Conservation (phyloP, 116 monocot genomes). For the Papilionanthe hybrid region DNA sequence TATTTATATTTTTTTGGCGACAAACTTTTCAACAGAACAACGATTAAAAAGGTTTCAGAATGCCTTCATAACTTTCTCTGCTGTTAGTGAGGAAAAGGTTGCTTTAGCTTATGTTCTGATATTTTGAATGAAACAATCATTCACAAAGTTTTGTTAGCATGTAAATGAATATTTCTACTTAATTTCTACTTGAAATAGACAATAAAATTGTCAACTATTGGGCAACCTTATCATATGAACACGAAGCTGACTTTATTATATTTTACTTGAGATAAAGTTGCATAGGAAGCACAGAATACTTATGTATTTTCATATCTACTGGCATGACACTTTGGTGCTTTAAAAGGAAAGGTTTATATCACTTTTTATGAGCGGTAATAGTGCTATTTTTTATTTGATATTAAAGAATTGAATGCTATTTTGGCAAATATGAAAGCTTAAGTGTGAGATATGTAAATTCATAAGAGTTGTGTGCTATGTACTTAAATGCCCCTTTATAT, state of each 20-base stretch:
- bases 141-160: not conserved
- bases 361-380: too few relatives aligned
- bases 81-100: not conserved
- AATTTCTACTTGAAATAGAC: not conserved
- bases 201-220: not conserved
- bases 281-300: too few relatives aligned
- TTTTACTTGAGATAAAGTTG: not conserved
- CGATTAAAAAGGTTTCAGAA: not conserved
- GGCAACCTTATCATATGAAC: not conserved
- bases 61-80: not conserved
- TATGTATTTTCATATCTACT: too few relatives aligned
- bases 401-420: too few relatives aligned
- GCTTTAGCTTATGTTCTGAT: slow-evolving; percentile 4
- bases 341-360: too few relatives aligned
- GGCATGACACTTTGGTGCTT: too few relatives aligned
- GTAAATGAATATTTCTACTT: not conserved
- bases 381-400: too few relatives aligned
- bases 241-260: not conserved
- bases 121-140: not conserved
- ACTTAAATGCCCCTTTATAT: too few relatives aligned
- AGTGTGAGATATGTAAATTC: too few relatives aligned
- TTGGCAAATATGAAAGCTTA: too few relatives aligned
- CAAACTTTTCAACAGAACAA: not conserved
- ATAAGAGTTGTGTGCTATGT: too few relatives aligned
- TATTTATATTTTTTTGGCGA: not conserved